phyloP scores from a whole-genome alignment of 2,329 filamentous ascomycete species.

The Cladosporium phlei region DNA sequence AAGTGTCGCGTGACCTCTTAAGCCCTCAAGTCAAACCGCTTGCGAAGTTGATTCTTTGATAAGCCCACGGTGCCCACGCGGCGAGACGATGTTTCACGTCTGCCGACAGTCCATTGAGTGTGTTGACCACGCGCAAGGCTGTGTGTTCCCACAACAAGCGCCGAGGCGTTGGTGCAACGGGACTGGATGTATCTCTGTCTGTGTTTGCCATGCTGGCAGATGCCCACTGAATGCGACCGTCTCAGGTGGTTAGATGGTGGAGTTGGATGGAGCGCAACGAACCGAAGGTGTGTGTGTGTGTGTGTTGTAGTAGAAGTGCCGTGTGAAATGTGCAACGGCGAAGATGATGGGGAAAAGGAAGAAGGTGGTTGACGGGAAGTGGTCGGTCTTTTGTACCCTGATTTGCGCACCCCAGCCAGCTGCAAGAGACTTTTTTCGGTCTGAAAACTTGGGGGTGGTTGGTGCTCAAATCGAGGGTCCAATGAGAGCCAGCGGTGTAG shows the following conservation, averaged over 20 bases:
- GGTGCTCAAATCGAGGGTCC: background rate
- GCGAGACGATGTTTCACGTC: conserved; percentile 32
- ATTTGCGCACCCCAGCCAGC: conserved; percentile 1
- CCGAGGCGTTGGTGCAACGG: conserved; percentile 36
- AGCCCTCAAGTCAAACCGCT: conserved; percentile 32
- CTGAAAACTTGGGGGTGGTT: background rate
- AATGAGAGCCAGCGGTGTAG: background rate
- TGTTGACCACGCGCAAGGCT: conserved; percentile 39
- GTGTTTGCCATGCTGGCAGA: conserved; percentile 7
- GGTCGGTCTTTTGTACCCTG: conserved; percentile 1
- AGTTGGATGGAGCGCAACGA: background rate
- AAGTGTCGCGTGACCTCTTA: conserved; percentile 20
- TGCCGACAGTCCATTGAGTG: conserved; percentile 37
- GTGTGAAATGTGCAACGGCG: conserved; percentile 4
- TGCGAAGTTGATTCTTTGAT: conserved; percentile 17
- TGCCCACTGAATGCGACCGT: conserved; percentile 7
- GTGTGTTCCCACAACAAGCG: conserved; percentile 49
- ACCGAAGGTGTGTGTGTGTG: conserved; percentile 1
- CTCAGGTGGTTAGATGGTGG: background rate
- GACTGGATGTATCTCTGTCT: conserved; percentile 13
- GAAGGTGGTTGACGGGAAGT: background rate
- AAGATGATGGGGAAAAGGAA: background rate
- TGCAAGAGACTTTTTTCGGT: conserved; percentile 11
- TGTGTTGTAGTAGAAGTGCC: background rate
- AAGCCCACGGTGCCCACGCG: conserved; percentile 29